phyloP scores from a whole-genome alignment of 73 alveolate genomes.

The Paraurostyla sp. region DNA sequence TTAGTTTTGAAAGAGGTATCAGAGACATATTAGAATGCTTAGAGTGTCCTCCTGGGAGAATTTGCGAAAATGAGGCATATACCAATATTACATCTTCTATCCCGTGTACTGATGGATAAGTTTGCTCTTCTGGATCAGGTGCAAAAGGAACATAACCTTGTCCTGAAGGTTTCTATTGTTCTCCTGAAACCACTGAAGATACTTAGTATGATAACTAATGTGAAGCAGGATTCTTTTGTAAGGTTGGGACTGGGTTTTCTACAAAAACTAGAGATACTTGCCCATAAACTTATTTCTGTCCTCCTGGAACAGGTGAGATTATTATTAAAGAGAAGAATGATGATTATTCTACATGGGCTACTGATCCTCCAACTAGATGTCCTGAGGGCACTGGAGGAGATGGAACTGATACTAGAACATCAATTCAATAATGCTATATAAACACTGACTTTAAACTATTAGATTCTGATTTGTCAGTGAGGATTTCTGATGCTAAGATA shows the following conservation, averaged over 20 bases:
- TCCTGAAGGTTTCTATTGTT: constrained; percentile 87
- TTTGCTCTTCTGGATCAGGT: constrained; percentile 83
- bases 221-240: constrained; percentile 85
- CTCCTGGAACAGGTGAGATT: constrained; percentile 76
- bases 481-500: too few species aligned
- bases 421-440: constrained; percentile 74
- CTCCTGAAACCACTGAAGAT: constrained; percentile 68
- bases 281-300: constrained; percentile 87
- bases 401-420: constrained; percentile 66
- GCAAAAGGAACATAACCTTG: constrained; percentile 65
- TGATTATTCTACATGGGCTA: constrained; percentile 64
- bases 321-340: background rate
- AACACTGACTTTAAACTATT: constrained; percentile 49
- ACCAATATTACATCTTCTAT: constrained; percentile 72
- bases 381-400: constrained; percentile 86
- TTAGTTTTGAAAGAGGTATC: constrained; percentile 80
- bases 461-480: too few species aligned
- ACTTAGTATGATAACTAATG: constrained; percentile 68
- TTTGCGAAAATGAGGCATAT: constrained; percentile 78
- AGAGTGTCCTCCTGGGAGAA: constrained; percentile 86
- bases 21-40: constrained; percentile 78
- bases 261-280: constrained; percentile 78
- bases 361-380: constrained; percentile 80
- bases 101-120: constrained; percentile 88
- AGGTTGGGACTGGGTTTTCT: constrained; percentile 75